Percentiles rank a stretch among this genome's conserved stretches.
These are phyloP conservation scores for Fusarium coffeatum DNA, from an alignment of 2,329 filamentous ascomycete genomes.

Conservation along the genomic window DNA sequence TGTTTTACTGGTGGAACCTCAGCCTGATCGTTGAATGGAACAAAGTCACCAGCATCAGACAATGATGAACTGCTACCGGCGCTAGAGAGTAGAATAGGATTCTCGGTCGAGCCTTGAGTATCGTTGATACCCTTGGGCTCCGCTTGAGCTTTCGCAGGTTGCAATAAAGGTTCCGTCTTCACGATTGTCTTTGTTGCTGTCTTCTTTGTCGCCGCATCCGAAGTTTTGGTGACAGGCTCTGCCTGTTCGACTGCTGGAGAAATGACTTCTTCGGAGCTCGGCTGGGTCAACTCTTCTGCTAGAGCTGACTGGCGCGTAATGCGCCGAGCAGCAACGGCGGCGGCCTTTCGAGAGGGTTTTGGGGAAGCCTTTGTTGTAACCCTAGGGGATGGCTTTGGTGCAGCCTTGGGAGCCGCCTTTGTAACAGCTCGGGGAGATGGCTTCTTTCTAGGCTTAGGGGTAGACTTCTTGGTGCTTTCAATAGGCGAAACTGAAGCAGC, in stretches of 20 bases:
- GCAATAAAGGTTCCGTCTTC: neutral
- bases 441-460: constrained; percentile 13
- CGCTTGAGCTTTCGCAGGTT: neutral
- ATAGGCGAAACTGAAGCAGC: constrained; percentile 31
- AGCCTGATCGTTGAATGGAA: neutral
- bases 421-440: constrained; percentile 1
- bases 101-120: neutral
- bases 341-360: neutral
- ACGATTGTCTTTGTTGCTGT: neutral
- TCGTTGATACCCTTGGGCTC: neutral
- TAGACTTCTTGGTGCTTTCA: constrained; percentile 16
- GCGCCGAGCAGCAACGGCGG: neutral
- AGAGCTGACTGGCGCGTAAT: constrained; percentile 2
- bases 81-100: constrained; percentile 37
- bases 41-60: constrained; percentile 2
- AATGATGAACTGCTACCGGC: constrained; percentile 15
- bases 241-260: neutral
- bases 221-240: neutral
- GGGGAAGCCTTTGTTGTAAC: neutral
- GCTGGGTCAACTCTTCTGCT: neutral
- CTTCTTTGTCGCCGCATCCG: neutral
- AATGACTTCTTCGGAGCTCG: neutral
- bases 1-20: neutral
- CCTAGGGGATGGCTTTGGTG: neutral
- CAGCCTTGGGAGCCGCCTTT: constrained; percentile 5